phyloP scores from a whole-genome alignment of 495 filamentous ascomycete species.

The Hyaloscypha variabilis region DNA sequence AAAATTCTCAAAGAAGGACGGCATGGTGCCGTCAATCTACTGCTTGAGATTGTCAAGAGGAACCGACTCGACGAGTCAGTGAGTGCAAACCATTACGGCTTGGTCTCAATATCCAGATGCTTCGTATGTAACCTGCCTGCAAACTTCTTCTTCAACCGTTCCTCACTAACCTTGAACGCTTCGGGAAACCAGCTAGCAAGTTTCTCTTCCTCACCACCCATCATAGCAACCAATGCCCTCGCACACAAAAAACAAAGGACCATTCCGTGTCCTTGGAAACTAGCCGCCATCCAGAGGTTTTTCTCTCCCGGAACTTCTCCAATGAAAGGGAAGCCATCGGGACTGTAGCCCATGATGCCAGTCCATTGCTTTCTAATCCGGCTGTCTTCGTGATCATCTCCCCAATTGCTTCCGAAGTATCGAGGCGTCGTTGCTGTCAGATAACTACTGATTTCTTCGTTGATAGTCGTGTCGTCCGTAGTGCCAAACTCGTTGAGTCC shows the following conservation, averaged over 20 bases:
- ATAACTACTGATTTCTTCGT: constrained; percentile 56
- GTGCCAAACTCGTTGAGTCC: constrained; percentile 55
- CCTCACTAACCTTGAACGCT: constrained; percentile 45
- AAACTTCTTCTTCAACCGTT: constrained; percentile 47
- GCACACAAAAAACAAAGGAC: constrained; percentile 60
- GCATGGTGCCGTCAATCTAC: background rate
- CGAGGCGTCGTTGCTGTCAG: constrained; percentile 45
- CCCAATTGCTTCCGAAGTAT: constrained; percentile 63
- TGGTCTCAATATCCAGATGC: constrained; percentile 7
- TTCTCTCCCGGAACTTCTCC: constrained; percentile 42
- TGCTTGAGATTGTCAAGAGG: background rate
- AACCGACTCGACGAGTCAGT: background rate
- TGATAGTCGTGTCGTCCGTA: constrained; percentile 59
- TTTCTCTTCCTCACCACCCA: constrained; percentile 33
- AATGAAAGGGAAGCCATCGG: constrained; percentile 60
- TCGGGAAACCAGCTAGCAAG: constrained; percentile 54
- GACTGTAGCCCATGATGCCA: constrained; percentile 62
- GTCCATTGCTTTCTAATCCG: constrained; percentile 64
- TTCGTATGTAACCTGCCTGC: constrained; percentile 38
- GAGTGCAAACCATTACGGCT: background rate
- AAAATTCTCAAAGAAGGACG: background rate
- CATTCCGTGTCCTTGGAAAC: constrained; percentile 64
- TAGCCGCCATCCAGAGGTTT: constrained; percentile 50
- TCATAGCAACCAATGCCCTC: constrained; percentile 53
- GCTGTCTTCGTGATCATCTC: constrained; percentile 56